Evolutionary conservation across 352 stramenopile species (phyloP), one percentile per base, ranked within the genome.

Genomic region (Globisporangium splendens): DNA sequence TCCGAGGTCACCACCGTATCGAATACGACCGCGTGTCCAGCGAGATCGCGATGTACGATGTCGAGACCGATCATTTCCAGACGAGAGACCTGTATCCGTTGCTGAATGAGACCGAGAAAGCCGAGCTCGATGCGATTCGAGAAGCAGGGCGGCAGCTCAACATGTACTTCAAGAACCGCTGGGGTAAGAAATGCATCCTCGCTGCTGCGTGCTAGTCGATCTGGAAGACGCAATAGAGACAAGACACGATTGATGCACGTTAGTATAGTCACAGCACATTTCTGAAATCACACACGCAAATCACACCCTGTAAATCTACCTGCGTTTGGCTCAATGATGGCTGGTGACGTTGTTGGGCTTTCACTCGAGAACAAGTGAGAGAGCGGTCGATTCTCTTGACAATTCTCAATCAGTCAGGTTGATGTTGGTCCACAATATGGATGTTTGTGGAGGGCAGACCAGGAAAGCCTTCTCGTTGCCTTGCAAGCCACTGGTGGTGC

Each of bases 91-190:
- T 79, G 31, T 72, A 69, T n/a, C 72, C 63, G 49, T 20, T 28
- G n/a, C 57, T 73, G 12, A 66, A n/a, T 4, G 20, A 28, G 2
- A 31, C 42, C 12, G 59, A 72, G 12, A 63, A 72, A 38, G 42
- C 14, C 17, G 41, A 61, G 8, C 63, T 61, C 53, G 52, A 56
- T 8, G 44, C 15, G 8, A 50, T 65, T 21, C 56, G 73, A 20
- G 56, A 68, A 15, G 65, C 54, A 7, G 72, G 77, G 3, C 64
- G 74, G 11, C 63, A 59, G 1, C 46, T 85, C 18, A 85, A 82
- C 41, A 39, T 62, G 54, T 85, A 87, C 61, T 87, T 83, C 54
- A 81, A 73, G 46, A 59, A 68, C 15, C 73, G 73, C 21, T 81
- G 70, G 71, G 44, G 55, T 18, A 33, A 38, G 13, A 22, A 18